Base-by-base conservation (phyloP, 352 stramenopile genomes). In the Thalassiosira mediterranea region DNA sequence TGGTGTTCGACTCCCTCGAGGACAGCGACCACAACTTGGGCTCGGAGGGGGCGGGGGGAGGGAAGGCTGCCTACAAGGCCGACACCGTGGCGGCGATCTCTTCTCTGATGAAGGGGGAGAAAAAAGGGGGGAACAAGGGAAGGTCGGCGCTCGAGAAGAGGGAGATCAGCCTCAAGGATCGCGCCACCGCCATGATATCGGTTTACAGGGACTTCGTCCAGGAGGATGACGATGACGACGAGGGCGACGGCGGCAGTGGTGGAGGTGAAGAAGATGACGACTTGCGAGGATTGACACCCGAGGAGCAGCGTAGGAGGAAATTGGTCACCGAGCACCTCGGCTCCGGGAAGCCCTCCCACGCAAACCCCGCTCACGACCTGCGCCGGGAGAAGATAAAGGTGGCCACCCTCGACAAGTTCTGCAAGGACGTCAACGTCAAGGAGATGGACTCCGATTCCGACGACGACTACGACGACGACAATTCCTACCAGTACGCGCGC, bases 391-490 rank as follows among this genome's bases (percentile, higher is more conserved):
- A 52, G 31, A 58, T 63, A 4, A 76, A 76, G 46, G 52, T 54
- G 19, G 67, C 67, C 46, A 62, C 40, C 17, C 67, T 76, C 49
- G 44, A 76, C 26, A 76, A 69, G 42, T 76, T 76, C 29, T 76
- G 67, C 21, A 62, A 67, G 47, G 66, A 76, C 25, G 19, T 28
- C 10, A 7, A 46, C 26, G 34, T 37, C 47, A 19, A 61, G 10
- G 56, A 75, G 19, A 34, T 52, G 13, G 32, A 63, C 15, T 53
- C 58, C 0, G 56, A 76, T 49, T 34, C 15, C 3, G 56, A 48
- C 15, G 56, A 64, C 4, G 56, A 64, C 49, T 21, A 61, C 3
- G 42, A 70, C 46, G 47, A 60, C n/a, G 15, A 59, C 10, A 59
- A 21, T 40, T 53, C 17, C 5, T 11, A 5, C 5, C 46, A 26